Percentiles rank a stretch among this genome's conserved stretches.
phyloP scores from a whole-genome alignment of 768 basidiomycete genomes.

The Lanmaoa rubissima region DNA sequence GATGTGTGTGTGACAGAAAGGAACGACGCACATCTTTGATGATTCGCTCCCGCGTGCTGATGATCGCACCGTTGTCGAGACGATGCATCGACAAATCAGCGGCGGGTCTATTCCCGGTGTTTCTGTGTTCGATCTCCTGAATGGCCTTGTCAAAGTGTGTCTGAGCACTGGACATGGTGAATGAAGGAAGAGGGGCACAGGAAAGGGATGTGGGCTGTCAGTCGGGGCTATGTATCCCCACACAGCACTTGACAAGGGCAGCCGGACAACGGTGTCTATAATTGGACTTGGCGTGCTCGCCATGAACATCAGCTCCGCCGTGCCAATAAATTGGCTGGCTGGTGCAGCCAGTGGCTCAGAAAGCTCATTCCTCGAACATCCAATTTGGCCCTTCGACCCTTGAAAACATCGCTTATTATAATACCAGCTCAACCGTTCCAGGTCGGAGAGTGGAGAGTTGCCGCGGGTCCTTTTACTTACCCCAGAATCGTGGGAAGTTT shows the following conservation, averaged over 20 bases:
- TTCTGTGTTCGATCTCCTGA: constrained; percentile 30
- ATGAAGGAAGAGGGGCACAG: constrained; percentile 6
- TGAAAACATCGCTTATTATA: constrained; percentile 5
- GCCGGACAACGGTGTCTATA: constrained; percentile 9
- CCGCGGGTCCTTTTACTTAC: neutral
- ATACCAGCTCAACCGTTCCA: neutral
- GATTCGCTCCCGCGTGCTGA: constrained; percentile 28
- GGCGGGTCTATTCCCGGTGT: constrained; percentile 15
- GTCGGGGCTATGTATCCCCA: neutral
- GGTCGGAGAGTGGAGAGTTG: neutral
- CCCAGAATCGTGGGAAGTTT: constrained; percentile 15
- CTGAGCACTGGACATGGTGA: constrained; percentile 23
- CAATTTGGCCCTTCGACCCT: neutral
- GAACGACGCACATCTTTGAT: constrained; percentile 22
- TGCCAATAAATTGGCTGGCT: neutral
- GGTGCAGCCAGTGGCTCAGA: neutral
- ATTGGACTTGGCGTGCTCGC: constrained; percentile 12
- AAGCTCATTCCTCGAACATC: neutral
- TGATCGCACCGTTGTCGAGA: constrained; percentile 26
- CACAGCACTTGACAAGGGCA: constrained; percentile 8
- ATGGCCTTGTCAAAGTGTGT: constrained; percentile 29
- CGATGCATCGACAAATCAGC: constrained; percentile 23
- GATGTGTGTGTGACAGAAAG: neutral
- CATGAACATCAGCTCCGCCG: too few relatives aligned
- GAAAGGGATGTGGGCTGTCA: neutral